Evolutionary conservation across 768 basidiomycete species (phyloP), one percentile per base, ranked within the genome.

Genomic region (Chlorophyllum brunneum): DNA sequence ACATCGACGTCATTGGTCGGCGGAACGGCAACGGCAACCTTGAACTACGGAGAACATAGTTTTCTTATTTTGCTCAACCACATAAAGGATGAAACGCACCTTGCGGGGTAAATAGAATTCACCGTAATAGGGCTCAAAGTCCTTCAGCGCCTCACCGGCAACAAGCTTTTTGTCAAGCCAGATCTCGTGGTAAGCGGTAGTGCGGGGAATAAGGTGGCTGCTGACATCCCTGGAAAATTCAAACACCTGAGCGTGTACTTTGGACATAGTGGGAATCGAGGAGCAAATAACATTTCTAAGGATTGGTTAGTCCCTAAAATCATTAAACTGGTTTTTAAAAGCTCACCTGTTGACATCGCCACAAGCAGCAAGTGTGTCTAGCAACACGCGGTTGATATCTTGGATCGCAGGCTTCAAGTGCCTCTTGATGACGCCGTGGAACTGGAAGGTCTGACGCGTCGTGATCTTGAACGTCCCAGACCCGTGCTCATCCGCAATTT

Each of bases 91-190:
- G 20, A 57, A 46, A 68, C 72, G 9, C n/a, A 89, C 90, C 78
- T 95, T 95, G 63, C 95, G 82, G 29, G 95, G 95, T 18, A 99
- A 78, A 71, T 99, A 98, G 70, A 95, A 95, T 65, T 92, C 87
- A 31, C 97, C 97, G 64, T 98, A 99, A n/a, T 98, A 70, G 2
- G 97, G 97, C 69, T 99, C 97, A 58, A 92, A 83, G 69, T 97
- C 94, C 65, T 94, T 89, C 55, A 97, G 69, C 4, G 94, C 93
- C 30, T 93, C 94, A 15, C 95, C 97, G 3, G 88, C 92, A 45
- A 99, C 88, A 60, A 93, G 71, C 74, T 97, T 97, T 75, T 97
- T 95, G 73, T 98, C 94, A 37, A 98, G 76, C 95, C 95, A 99
- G 57, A 99, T 98, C 70, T 99, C 97, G 65, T 98, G 92, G 67